Evolutionary conservation across 2,329 filamentous ascomycete species (phyloP), one percentile per base, ranked within the genome.

Genomic region (Hysterium pulicare): DNA sequence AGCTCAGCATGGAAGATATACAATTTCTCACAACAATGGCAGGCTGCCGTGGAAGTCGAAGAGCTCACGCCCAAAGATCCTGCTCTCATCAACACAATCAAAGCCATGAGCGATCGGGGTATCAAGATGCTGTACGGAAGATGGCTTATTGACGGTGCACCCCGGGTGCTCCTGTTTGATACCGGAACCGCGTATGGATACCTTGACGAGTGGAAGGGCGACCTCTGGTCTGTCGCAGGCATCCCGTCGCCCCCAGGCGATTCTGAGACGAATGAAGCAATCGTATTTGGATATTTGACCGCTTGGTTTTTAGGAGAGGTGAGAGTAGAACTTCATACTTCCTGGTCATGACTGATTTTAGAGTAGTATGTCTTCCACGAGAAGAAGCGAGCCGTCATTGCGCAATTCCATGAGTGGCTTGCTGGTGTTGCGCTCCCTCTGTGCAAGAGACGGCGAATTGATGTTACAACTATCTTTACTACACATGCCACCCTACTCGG

Each of bases 231-330:
- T 55, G 82, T 83, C 8, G 86, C 91, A 20, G 87, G 89, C 52
- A 97, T 98, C 57, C 93, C 93, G n/a, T 89, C 90, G 11, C 93
- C 93, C 9, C 84, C 87, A 6, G 83, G 83, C 50, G 93, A 98
- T 61, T 84, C 90, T 40, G 93, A 98, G 75, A 96, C 93, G 41
- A 97, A 96, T 64, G 93, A 97, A 70, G 86, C 93, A 31, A 93
- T 97, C 63, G 88, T 97, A 32, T 97, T 97, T 72, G 93, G 93
- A 39, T 98, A 98, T 64, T 73, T 98, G 45, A 89, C 97, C 33
- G 90, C 93, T 23, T 98, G 93, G 93, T 97, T 97, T 70, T 74
- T 98, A 51, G 93, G 93, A 72, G 93, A 97, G 82, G 90, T 95
- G 74, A 60, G 77, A 64, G 20, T 11, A 3, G 21, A 11, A 16